Percentiles rank a stretch among this genome's conserved stretches.
Evolutionary conservation across 2,329 filamentous ascomycete genomes (phyloP).

Genomic region (Aureobasidium uvarum): DNA sequence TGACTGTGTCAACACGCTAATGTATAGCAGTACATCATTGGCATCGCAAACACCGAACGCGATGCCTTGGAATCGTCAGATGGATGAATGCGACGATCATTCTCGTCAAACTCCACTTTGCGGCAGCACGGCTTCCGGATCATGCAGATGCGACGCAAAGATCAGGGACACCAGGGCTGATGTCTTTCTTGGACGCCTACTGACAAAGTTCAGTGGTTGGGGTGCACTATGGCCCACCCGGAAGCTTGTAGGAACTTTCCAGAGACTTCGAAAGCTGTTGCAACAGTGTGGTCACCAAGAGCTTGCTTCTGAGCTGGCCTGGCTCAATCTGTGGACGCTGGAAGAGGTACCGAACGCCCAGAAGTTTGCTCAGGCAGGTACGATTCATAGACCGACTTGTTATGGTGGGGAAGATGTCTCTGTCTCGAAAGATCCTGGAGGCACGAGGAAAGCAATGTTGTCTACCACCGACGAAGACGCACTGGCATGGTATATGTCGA

Average conservation of each 20-base stretch:
- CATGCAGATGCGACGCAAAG: not conserved
- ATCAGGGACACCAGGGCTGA: not conserved
- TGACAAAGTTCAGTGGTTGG: not conserved
- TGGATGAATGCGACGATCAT: not conserved
- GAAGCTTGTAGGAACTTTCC: not conserved
- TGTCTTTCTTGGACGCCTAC: not conserved
- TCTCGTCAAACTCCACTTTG: not conserved
- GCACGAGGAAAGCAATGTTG: not conserved
- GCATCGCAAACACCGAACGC: not conserved
- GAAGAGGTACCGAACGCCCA: not conserved
- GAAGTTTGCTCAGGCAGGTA: not conserved
- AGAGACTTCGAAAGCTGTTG: not conserved
- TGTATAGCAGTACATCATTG: not conserved
- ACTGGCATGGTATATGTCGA: too few species aligned
- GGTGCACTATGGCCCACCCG: not conserved
- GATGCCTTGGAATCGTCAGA: not conserved
- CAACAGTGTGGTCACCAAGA: too few species aligned
- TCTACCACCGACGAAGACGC: not conserved
- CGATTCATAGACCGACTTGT: not conserved
- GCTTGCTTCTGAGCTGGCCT: not conserved
- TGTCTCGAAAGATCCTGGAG: not conserved
- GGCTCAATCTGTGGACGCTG: not conserved
- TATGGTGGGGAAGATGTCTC: not conserved
- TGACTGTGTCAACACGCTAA: not conserved
- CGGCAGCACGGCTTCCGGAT: not conserved